Evolutionary conservation across 2,329 filamentous ascomycete species (phyloP).

Genomic region (Fusarium begoniae): DNA sequence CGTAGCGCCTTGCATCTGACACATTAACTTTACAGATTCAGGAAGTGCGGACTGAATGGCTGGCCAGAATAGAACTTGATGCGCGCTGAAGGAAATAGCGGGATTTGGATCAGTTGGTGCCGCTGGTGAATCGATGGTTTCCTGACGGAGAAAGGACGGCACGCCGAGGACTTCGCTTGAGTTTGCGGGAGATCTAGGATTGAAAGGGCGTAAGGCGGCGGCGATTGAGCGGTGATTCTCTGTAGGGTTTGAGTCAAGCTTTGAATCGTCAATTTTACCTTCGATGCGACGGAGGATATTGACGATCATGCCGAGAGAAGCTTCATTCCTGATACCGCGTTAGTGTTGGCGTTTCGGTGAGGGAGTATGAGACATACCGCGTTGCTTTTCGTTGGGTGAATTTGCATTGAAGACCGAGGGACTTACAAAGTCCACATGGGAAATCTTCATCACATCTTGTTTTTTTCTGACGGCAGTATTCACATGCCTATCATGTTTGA

Average conservation of each 20-base stretch:
- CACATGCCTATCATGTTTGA: slow-evolving; percentile 21
- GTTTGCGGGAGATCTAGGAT: slow-evolving; percentile 21
- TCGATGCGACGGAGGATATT: slow-evolving; percentile 33
- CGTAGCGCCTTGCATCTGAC: slow-evolving; percentile 16
- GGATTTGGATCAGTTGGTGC: not conserved
- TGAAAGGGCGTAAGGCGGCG: not conserved
- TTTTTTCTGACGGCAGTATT: slow-evolving; percentile 33
- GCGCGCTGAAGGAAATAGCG: slow-evolving; percentile 22
- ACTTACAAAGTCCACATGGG: slow-evolving; percentile 24
- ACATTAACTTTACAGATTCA: slow-evolving; percentile 19
- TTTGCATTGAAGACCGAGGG: slow-evolving; percentile 18
- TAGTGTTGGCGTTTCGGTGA: not conserved
- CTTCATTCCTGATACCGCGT: slow-evolving; percentile 15
- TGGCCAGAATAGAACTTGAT: slow-evolving; percentile 22
- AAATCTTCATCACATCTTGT: slow-evolving; percentile 34
- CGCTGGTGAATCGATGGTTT: slow-evolving; percentile 12
- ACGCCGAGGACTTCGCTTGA: slow-evolving; percentile 29
- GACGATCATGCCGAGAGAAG: slow-evolving; percentile 31
- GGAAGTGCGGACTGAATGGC: slow-evolving; percentile 5
- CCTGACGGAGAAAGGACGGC: not conserved
- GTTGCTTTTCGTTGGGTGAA: slow-evolving; percentile 26
- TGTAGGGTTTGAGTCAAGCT: not conserved
- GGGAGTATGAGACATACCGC: not conserved
- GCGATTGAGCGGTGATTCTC: not conserved
- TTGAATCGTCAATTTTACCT: slow-evolving; percentile 28